Percentiles rank a stretch among this genome's conserved stretches.
Conservation (phyloP, 2,329 filamentous ascomycete species). For the Trichophyton schoenleinii region DNA sequence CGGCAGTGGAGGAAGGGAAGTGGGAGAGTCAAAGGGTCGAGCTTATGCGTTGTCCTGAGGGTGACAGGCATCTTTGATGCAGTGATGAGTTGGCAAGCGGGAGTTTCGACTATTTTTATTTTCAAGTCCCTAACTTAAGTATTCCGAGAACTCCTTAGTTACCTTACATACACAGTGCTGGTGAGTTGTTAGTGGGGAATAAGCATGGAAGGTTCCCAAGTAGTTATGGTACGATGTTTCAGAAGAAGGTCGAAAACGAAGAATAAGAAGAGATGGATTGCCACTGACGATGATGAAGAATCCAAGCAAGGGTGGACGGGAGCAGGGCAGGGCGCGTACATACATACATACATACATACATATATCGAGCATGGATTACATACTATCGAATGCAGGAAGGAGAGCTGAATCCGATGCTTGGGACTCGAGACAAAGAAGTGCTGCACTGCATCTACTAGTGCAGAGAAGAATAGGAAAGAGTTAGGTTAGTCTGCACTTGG, state of each 20-base stretch:
- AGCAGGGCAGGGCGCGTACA: background rate
- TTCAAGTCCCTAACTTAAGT: background rate
- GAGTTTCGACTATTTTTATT: background rate
- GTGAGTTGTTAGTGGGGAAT: too few species aligned
- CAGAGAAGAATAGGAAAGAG: too few species aligned
- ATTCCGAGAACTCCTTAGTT: too few species aligned
- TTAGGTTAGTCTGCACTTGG: background rate
- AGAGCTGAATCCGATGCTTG: too few species aligned
- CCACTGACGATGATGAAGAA: background rate
- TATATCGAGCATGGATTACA: background rate
- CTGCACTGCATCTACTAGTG: too few species aligned
- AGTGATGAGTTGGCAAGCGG: constrained; percentile 60
- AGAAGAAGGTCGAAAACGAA: background rate
- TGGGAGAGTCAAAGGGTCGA: background rate
- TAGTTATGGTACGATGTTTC: background rate
- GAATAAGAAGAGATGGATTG: background rate
- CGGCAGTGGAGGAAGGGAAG: too few species aligned
- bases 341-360: background rate
- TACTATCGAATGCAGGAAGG: background rate
- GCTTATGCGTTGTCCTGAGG: constrained; percentile 15
- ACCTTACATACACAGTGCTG: too few species aligned
- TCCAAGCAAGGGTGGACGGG: background rate
- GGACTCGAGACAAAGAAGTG: too few species aligned
- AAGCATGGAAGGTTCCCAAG: too few species aligned
- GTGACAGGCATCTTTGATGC: constrained; percentile 42